Evolutionary conservation across 2,329 filamentous ascomycete genomes (phyloP).

Genomic region (Dactylella cylindrospora): DNA sequence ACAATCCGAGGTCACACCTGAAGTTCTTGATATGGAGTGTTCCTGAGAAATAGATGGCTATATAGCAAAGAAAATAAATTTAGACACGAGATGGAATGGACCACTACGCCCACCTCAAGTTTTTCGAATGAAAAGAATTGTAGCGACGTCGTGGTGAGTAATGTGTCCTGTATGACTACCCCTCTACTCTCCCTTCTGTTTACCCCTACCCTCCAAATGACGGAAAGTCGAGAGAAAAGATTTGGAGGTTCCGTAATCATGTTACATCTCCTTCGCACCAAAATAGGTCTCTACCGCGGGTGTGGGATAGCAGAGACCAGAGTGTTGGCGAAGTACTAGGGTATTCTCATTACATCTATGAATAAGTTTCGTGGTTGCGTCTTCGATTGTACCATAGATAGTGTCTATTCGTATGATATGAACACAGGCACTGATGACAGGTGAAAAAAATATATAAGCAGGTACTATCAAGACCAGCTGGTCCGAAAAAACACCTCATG

Average conservation of each 20-base stretch:
- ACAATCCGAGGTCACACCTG: no score
- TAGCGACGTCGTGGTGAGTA: conserved; percentile 68
- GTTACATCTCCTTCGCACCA: conserved; percentile 74
- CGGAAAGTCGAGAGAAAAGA: conserved; percentile 16
- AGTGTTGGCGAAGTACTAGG: conserved; percentile 75
- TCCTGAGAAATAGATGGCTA: not conserved
- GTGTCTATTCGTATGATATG: conserved; percentile 37
- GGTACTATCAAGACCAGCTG: conserved; percentile 14
- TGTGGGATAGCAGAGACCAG: conserved; percentile 68
- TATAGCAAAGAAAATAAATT: conserved; percentile 11
- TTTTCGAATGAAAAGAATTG: conserved; percentile 30
- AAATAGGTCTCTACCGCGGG: conserved; percentile 79
- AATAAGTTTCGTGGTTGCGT: not conserved
- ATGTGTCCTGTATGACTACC: conserved; percentile 52
- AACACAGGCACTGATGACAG: conserved; percentile 38
- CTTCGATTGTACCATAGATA: conserved; percentile 26
- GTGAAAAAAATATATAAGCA: conserved; percentile 7
- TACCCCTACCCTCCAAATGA: conserved; percentile 2
- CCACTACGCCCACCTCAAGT: conserved; percentile 62
- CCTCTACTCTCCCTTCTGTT: conserved; percentile 36
- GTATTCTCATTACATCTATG: not conserved
- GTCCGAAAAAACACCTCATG: conserved; percentile 1
- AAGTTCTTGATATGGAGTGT: no score
- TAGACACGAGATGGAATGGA: conserved; percentile 65
- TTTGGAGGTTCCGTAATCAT: conserved; percentile 46